Evolutionary conservation across 73 alveolate species (phyloP).

Genomic region (Durusdinium trenchii): DNA sequence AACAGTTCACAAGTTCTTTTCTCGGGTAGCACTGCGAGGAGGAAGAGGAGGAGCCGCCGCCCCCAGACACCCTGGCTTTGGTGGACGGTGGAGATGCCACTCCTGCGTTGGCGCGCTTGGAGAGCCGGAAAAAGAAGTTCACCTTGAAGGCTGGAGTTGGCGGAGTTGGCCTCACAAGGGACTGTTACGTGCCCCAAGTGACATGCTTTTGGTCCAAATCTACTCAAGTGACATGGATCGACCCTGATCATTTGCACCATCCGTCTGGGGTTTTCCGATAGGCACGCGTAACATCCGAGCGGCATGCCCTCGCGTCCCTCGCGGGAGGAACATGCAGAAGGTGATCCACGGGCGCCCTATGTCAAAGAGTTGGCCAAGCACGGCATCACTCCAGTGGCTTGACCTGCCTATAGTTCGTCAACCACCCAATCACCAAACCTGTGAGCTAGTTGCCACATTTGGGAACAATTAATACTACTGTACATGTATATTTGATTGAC

Average conservation of each 20-base stretch:
- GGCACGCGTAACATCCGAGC: no score
- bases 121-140: constrained; percentile 81
- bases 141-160: constrained; percentile 88
- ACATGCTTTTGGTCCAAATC: no score
- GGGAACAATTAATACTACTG: neutral
- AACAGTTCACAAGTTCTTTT: no score
- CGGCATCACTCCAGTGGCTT: constrained; percentile 69
- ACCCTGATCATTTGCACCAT: no score
- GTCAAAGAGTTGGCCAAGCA: constrained; percentile 51
- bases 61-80: no score
- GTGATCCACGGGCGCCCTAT: constrained; percentile 40
- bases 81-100: neutral
- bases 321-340: constrained; percentile 27
- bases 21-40: constrained; percentile 57
- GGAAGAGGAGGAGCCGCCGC: constrained; percentile 1
- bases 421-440: neutral
- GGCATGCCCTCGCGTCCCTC: neutral
- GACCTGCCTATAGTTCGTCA: neutral
- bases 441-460: neutral
- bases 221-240: no score
- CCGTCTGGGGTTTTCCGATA: no score
- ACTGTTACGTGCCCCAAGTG: no score
- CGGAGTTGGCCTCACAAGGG: no score
- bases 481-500: no score
- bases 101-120: constrained; percentile 41